Percentiles rank a stretch among this genome's conserved stretches.
Evolutionary conservation across 148 eudicot species (phyloP).

Genomic region (Chenopodium suecicum): DNA sequence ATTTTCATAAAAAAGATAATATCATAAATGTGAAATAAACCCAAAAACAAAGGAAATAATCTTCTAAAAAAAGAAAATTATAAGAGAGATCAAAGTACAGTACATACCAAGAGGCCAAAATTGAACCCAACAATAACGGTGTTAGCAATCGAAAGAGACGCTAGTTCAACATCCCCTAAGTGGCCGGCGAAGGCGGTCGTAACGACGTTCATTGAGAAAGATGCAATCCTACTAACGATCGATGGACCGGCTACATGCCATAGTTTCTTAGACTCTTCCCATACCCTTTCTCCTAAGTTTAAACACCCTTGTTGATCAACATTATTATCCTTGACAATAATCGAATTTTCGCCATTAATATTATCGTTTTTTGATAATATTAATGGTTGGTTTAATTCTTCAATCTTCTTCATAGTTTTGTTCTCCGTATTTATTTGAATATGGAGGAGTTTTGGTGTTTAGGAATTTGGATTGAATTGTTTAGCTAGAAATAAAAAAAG

Average conservation of each 20-base stretch:
- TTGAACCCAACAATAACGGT: slow-evolving; percentile 53
- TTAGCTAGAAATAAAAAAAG: background rate
- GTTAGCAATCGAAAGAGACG: slow-evolving; percentile 43
- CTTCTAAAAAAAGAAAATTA: background rate
- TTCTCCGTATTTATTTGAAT: background rate
- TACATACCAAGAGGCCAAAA: slow-evolving; percentile 48
- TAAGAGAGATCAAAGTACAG: background rate
- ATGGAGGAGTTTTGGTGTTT: background rate
- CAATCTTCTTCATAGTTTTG: background rate
- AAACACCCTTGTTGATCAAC: background rate
- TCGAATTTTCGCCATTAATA: background rate
- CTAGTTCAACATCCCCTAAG: slow-evolving; percentile 45
- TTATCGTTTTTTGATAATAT: background rate
- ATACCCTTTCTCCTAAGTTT: slow-evolving; percentile 24
- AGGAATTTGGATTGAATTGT: background rate
- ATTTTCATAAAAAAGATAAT: too few species aligned
- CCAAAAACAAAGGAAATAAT: background rate
- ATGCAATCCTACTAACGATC: slow-evolving; percentile 47
- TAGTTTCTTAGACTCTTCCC: slow-evolving; percentile 56
- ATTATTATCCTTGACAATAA: background rate
- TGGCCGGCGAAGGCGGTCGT: slow-evolving; percentile 59
- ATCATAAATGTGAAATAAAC: background rate
- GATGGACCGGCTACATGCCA: slow-evolving; percentile 64
- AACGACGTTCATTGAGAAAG: slow-evolving; percentile 46
- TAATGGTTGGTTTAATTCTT: slow-evolving; percentile 14